Percentiles rank a stretch among this genome's conserved stretches.
Evolutionary conservation across 768 basidiomycete species (phyloP).

Genomic region (Harrya chromipes): DNA sequence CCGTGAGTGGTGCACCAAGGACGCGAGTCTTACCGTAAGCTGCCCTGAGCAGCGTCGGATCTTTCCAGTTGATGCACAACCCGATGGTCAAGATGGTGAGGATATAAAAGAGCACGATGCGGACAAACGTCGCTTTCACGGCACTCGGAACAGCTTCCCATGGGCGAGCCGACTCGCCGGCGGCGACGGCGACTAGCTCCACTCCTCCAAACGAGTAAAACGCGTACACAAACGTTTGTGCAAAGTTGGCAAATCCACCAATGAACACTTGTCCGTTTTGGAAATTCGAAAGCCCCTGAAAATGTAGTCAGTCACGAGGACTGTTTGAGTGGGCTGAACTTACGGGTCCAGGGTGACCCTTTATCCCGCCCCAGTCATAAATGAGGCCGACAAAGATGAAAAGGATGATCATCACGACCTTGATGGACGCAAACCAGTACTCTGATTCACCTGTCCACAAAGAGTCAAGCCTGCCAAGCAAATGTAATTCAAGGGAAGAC

Average conservation of each 20-base stretch:
- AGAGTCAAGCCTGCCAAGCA: neutral
- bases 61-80: slow-evolving; percentile 58
- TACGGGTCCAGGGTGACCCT: slow-evolving; percentile 56
- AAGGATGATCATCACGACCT: slow-evolving; percentile 57
- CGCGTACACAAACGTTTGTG: slow-evolving; percentile 61
- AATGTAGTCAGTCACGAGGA: neutral
- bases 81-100: slow-evolving; percentile 65
- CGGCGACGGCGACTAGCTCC: slow-evolving; percentile 70
- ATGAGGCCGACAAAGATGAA: slow-evolving; percentile 65
- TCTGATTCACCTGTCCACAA: slow-evolving; percentile 49
- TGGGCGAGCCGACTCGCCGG: slow-evolving; percentile 64
- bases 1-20: neutral
- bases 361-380: slow-evolving; percentile 58
- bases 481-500: neutral
- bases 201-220: slow-evolving; percentile 71
- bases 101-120: slow-evolving; percentile 63
- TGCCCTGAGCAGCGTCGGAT: slow-evolving; percentile 49
- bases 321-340: slow-evolving; percentile 11
- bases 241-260: slow-evolving; percentile 50
- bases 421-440: slow-evolving; percentile 64
- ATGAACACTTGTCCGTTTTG: slow-evolving; percentile 49
- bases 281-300: slow-evolving; percentile 50
- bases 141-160: slow-evolving; percentile 62
- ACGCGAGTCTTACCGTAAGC: slow-evolving; percentile 36
- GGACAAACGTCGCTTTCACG: slow-evolving; percentile 65